Conservation (phyloP, 345 rosid species). For the Triadica sebifera region DNA sequence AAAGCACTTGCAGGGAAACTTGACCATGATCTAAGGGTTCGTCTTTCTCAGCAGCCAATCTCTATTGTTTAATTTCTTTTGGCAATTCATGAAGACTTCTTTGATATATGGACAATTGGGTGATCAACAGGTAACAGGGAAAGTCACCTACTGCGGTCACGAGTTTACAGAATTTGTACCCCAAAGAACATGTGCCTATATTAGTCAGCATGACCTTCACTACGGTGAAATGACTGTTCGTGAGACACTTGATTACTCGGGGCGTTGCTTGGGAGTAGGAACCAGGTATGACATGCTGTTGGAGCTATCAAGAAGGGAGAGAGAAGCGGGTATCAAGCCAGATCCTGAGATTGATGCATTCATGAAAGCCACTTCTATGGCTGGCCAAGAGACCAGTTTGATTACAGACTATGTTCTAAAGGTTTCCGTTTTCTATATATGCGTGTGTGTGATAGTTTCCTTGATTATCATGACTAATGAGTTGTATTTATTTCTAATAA, state of each 20-base stretch:
- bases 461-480: background rate
- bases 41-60: background rate
- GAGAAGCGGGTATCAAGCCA: conserved; percentile 36
- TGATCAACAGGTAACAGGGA: conserved; percentile 32
- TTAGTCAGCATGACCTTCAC: conserved; percentile 47
- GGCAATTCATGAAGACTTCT: too few relatives aligned
- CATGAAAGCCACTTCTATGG: conserved; percentile 36
- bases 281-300: conserved; percentile 33
- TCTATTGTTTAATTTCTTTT: too few relatives aligned
- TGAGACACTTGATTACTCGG: conserved; percentile 46
- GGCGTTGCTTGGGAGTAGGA: conserved; percentile 45
- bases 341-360: conserved; percentile 40
- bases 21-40: conserved; percentile 31
- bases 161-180: conserved; percentile 42
- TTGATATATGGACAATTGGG: background rate
- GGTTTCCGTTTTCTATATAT: conserved; percentile 18
- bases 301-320: conserved; percentile 41
- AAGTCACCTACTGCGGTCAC: conserved; percentile 45
- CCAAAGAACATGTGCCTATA: conserved; percentile 46
- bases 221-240: conserved; percentile 47
- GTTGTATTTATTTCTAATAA: background rate
- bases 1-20: conserved; percentile 42
- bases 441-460: background rate
- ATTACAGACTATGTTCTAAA: conserved; percentile 38
- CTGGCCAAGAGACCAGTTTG: conserved; percentile 37